phyloP scores from a whole-genome alignment of 345 rosid genomes.

The Citrus unshiu region DNA sequence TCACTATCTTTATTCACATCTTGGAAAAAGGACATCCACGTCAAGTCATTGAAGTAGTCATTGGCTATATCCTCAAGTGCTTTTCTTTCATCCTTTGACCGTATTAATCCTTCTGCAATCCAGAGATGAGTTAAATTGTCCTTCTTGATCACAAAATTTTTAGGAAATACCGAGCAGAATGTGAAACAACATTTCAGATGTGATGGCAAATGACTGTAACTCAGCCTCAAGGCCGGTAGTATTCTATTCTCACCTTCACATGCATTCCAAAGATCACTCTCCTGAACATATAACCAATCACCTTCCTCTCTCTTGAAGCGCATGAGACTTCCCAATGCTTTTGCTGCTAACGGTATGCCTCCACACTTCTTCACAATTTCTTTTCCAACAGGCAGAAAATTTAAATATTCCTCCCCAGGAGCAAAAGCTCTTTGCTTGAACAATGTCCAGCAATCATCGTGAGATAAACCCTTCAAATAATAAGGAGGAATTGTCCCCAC shows the following conservation, averaged over 20 bases:
- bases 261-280: constrained; percentile 7
- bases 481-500: neutral
- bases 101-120: constrained; percentile 29
- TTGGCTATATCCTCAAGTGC: neutral
- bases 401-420: neutral
- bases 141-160: constrained; percentile 11
- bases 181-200: constrained; percentile 4
- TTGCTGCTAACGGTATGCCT: constrained; percentile 29
- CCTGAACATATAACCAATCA: constrained; percentile 19
- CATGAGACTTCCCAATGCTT: constrained; percentile 23
- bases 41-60: constrained; percentile 1
- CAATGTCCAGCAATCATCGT: constrained; percentile 26
- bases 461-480: constrained; percentile 1
- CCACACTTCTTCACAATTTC: constrained; percentile 19
- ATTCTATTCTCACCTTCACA: constrained; percentile 2
- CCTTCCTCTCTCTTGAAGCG: constrained; percentile 16
- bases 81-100: neutral
- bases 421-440: constrained; percentile 22
- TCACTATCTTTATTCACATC: neutral
- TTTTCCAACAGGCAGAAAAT: constrained; percentile 13
- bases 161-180: constrained; percentile 26
- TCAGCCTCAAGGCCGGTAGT: neutral
- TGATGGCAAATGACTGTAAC: constrained; percentile 9
- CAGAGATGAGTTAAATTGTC: constrained; percentile 18
- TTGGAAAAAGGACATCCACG: constrained; percentile 8